These are phyloP conservation scores for Fusarium pseudoanthophilum DNA, from an alignment of 2,329 filamentous ascomycete genomes.

Conservation along the genomic window DNA sequence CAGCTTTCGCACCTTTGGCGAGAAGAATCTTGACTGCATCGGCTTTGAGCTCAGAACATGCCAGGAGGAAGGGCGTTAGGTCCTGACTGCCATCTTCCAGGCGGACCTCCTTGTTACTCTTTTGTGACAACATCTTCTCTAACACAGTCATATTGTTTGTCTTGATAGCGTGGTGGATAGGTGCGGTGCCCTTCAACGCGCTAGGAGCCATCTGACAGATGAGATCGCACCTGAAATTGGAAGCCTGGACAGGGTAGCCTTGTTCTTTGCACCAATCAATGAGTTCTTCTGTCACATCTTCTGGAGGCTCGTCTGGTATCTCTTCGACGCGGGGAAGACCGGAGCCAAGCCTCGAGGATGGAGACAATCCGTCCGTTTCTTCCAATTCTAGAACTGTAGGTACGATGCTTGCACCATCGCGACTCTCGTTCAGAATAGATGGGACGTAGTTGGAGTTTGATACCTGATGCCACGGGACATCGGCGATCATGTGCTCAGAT, in stretches of 20 bases:
- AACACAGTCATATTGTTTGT: background rate
- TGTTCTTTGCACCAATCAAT: background rate
- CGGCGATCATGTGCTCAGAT: background rate
- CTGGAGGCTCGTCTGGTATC: background rate
- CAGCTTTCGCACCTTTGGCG: background rate
- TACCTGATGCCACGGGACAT: background rate
- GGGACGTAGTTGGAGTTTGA: background rate
- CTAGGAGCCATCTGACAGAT: background rate
- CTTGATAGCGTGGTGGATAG: background rate
- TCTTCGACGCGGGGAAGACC: background rate
- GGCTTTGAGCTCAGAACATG: background rate
- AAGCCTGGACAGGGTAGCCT: background rate
- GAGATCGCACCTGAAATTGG: background rate
- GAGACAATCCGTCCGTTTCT: accelerated
- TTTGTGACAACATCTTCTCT: accelerated
- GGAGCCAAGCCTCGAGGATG: accelerated
- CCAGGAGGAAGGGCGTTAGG: background rate
- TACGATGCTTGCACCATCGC: background rate
- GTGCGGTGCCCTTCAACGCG: background rate
- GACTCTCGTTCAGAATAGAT: background rate
- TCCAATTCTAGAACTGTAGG: accelerated
- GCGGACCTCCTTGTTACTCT: background rate
- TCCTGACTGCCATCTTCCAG: background rate
- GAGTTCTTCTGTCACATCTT: background rate
- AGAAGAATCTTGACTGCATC: accelerated